phyloP scores from a whole-genome alignment of 2,329 filamentous ascomycete species.

The Beauveria brongniartii region DNA sequence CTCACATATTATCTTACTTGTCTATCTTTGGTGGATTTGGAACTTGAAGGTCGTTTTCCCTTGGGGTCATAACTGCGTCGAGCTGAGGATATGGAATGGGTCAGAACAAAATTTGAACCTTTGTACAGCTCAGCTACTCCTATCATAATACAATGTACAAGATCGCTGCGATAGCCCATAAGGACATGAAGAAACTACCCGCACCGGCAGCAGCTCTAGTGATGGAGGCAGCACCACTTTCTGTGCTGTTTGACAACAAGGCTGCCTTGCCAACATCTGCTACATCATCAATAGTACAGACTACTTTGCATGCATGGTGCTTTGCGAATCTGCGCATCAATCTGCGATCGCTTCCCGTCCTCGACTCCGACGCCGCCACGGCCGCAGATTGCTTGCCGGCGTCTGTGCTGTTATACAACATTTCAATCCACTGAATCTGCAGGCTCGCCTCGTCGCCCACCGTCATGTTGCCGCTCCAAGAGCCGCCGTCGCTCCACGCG shows the following conservation, averaged over 20 bases:
- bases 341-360: conserved; percentile 10
- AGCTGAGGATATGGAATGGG: too few species aligned
- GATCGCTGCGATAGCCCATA: not conserved
- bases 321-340: conserved; percentile 24
- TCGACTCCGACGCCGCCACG: not conserved
- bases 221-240: not conserved
- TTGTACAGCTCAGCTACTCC: too few species aligned
- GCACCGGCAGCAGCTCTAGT: not conserved
- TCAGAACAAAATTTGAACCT: too few species aligned
- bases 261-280: conserved; percentile 18
- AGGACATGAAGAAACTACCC: not conserved
- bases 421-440: conserved; percentile 56
- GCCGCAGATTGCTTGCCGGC: conserved; percentile 18
- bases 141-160: not conserved
- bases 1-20: conserved; percentile 5
- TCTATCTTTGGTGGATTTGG: not conserved
- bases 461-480: conserved; percentile 53
- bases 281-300: conserved; percentile 28
- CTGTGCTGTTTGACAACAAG: conserved; percentile 19
- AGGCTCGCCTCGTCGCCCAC: conserved; percentile 40
- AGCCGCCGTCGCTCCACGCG: conserved; percentile 52
- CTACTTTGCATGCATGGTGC: conserved; percentile 17
- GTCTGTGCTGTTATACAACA: conserved; percentile 43
- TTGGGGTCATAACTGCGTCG: too few species aligned
- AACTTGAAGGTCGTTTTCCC: not conserved